Percentiles rank a stretch among this genome's conserved stretches.
Evolutionary conservation across 2,329 filamentous ascomycete species (phyloP).

Genomic region (Monosporascus sp.): DNA sequence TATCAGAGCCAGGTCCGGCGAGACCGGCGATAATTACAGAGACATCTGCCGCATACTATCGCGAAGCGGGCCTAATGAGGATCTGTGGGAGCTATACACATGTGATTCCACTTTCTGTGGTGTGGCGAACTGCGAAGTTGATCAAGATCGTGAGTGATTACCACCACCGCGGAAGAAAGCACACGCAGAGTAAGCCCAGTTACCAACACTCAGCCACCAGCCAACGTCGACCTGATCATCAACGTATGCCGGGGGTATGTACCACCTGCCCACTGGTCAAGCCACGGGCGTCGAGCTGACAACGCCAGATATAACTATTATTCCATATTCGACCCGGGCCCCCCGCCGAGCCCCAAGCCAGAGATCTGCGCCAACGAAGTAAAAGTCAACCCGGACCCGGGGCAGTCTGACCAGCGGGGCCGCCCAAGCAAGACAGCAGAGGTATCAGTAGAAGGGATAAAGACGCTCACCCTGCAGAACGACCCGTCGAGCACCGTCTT

Average conservation of each 20-base stretch:
- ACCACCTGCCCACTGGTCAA: background rate
- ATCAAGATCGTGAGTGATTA: slow-evolving; percentile 40
- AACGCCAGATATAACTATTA: background rate
- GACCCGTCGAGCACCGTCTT: background rate
- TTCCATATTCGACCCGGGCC: slow-evolving; percentile 30
- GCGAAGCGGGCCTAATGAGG: slow-evolving; percentile 15
- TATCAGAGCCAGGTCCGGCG: slow-evolving; percentile 7
- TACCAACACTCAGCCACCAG: slow-evolving; percentile 24
- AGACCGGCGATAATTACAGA: slow-evolving; percentile 7
- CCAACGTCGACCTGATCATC: slow-evolving; percentile 47
- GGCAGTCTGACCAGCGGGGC: background rate
- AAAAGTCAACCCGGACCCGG: background rate
- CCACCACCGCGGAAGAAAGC: background rate
- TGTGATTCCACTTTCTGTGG: slow-evolving; percentile 48
- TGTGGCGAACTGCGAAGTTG: slow-evolving; percentile 30
- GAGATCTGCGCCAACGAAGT: slow-evolving; percentile 2
- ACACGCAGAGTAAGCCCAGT: background rate
- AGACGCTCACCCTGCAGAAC: background rate
- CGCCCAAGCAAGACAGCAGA: background rate
- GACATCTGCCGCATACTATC: slow-evolving; percentile 20
- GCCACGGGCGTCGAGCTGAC: background rate
- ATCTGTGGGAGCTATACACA: slow-evolving; percentile 44
- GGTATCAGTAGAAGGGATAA: background rate
- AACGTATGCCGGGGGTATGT: slow-evolving; percentile 46
- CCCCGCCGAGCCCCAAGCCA: slow-evolving; percentile 27